Conservation (phyloP, 257 asterid species). For the Coffea eugenioides region DNA sequence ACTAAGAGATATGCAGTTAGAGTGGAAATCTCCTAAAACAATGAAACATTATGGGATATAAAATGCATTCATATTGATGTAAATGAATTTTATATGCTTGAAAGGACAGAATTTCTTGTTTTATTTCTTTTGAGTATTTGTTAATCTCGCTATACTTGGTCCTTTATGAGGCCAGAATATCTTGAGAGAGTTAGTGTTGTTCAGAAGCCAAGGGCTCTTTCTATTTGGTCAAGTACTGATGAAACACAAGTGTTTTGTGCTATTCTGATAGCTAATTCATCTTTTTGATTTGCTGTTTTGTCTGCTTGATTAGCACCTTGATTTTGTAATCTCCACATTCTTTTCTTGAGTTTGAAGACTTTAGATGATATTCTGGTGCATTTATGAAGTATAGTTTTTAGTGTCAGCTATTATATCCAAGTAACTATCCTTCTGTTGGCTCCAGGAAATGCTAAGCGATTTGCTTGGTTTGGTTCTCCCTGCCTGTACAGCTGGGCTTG, state of each 20-base stretch:
- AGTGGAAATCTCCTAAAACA: background rate
- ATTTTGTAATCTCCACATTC: background rate
- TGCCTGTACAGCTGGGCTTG: conserved; percentile 95
- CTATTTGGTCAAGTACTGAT: background rate
- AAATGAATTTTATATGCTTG: background rate
- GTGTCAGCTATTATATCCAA: conserved; percentile 1
- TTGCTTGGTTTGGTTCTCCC: conserved; percentile 82
- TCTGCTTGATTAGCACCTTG: background rate
- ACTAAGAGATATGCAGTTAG: background rate
- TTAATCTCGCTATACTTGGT: background rate
- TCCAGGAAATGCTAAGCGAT: conserved; percentile 85
- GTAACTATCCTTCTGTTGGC: conserved; percentile 18
- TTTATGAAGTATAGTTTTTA: background rate
- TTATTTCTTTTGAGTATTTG: background rate
- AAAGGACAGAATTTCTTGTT: background rate
- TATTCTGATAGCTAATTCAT: background rate
- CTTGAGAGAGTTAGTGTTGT: background rate
- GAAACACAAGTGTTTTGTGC: background rate
- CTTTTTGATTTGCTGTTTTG: background rate
- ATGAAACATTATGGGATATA: background rate
- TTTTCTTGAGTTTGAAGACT: background rate
- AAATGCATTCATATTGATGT: background rate
- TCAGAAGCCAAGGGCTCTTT: background rate
- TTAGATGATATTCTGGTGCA: background rate
- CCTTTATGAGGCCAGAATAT: background rate